Base-by-base conservation (phyloP, 148 eudicot species). In the Tetragonia tetragonoides region DNA sequence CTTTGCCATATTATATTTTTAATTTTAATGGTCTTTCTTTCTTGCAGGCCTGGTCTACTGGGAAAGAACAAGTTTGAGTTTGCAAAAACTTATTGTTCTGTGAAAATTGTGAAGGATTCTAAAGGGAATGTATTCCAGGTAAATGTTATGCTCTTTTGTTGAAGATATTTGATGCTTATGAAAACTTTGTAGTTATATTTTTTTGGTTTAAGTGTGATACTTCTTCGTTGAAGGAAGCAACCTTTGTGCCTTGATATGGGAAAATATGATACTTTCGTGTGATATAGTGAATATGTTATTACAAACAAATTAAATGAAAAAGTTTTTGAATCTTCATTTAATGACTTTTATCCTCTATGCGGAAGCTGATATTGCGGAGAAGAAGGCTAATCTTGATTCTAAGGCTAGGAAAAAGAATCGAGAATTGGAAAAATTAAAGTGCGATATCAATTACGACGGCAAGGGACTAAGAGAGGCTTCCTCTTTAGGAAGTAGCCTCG, bases 31-130 rank as follows among this genome's bases (percentile, higher is more conserved):
- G 47, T 51, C 40, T 49, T 67, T 21, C 49, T 66, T 46, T 83
- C 49, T 76, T 84, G 57, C 85, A 96, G 99, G 99, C 97, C 98
- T 73, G 97, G 97, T 73, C 85, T 96, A 84, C 87, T 96, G 75
- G 99, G 99, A 59, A 87, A 84, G 83, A 78, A 84, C 87, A 96
- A 96, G 80, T 90, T 87, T 84, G 97, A 90, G 69, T 96, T 90
- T 88, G 99, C 98, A 65, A 89, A 82, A 87, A 91, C 95, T 40
- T 96, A 96, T 75, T 96, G 99, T 72, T 84, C 90, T 41, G 77
- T 87, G 79, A 89, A 75, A 76, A 61, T 63, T 69, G 20, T 67
- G 38, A 81, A 66, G 37, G 89, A 86, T 75, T 68, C 74, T 82
- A 87, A 93, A 84, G 99, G 99, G 61, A 89, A 83, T 75, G 8